Evolutionary conservation across 108 stramenopile species (phyloP).

Genomic region (Stephanodiscus minutulus): DNA sequence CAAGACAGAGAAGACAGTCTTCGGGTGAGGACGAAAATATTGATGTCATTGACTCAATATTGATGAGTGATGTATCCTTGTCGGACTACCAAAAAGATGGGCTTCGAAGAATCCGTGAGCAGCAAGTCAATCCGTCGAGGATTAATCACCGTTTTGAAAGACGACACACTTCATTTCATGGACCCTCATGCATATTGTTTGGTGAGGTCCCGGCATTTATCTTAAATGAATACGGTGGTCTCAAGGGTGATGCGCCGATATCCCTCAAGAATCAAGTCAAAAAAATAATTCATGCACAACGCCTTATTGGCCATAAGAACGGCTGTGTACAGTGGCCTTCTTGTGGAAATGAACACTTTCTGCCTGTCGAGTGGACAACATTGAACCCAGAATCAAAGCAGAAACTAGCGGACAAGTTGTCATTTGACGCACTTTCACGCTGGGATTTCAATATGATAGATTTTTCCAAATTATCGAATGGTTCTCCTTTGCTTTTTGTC

Average conservation of each 20-base stretch:
- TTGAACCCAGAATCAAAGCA: slow-evolving; percentile 18
- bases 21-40: slow-evolving; percentile 6
- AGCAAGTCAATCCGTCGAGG: slow-evolving; percentile 2
- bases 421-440: slow-evolving; percentile 8
- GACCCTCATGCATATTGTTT: background rate
- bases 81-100: slow-evolving; percentile 22
- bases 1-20: background rate
- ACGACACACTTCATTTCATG: slow-evolving; percentile 15
- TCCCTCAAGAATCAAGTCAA: slow-evolving; percentile 14
- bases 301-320: slow-evolving; percentile 8
- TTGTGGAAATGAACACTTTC: slow-evolving; percentile 8
- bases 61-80: background rate
- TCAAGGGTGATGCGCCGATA: background rate
- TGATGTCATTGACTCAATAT: slow-evolving; percentile 27
- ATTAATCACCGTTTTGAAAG: slow-evolving; percentile 9
- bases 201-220: slow-evolving; percentile 29
- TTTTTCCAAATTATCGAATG: slow-evolving; percentile 17
- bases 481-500: slow-evolving; percentile 33
- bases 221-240: slow-evolving; percentile 24
- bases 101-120: slow-evolving; percentile 18
- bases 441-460: slow-evolving; percentile 46
- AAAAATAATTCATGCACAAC: slow-evolving; percentile 22
- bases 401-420: slow-evolving; percentile 10
- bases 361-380: slow-evolving; percentile 42
- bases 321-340: background rate